Percentiles rank a stretch among this genome's conserved stretches.
These are phyloP conservation scores for Nematocida ausubeli DNA, from an alignment of 371 early-diverging fungal species.

Conservation along the genomic window DNA sequence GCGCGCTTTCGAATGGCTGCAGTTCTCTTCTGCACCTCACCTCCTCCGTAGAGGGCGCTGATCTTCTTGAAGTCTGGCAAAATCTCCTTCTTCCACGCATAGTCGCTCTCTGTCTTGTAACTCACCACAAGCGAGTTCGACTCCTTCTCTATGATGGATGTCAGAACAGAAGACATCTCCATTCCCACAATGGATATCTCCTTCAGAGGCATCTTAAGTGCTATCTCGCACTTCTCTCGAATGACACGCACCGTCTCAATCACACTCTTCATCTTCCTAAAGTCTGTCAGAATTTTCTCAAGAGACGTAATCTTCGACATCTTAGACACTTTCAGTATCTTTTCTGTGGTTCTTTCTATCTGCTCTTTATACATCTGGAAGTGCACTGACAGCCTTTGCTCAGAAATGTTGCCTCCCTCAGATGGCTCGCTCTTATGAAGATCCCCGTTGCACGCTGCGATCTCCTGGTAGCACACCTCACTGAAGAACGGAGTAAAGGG, in stretches of 20 bases:
- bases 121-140: slow-evolving; percentile 59
- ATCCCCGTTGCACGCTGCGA: slow-evolving; percentile 68
- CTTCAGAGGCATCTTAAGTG: slow-evolving; percentile 89
- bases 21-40: slow-evolving; percentile 57
- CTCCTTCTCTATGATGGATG: slow-evolving; percentile 50
- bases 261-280: slow-evolving; percentile 71
- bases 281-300: slow-evolving; percentile 42
- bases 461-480: slow-evolving; percentile 91
- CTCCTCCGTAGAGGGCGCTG: slow-evolving; percentile 46
- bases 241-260: slow-evolving; percentile 87
- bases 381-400: slow-evolving; percentile 73
- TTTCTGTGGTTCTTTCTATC: background rate
- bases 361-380: slow-evolving; percentile 57
- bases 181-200: slow-evolving; percentile 86
- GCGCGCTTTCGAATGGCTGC: slow-evolving; percentile 40
- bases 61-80: slow-evolving; percentile 63
- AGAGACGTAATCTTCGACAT: background rate
- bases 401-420: slow-evolving; percentile 84
- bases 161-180: slow-evolving; percentile 70
- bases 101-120: slow-evolving; percentile 30
- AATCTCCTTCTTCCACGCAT: slow-evolving; percentile 41
- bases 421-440: slow-evolving; percentile 80
- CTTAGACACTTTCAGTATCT: slow-evolving; percentile 6
- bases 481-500: slow-evolving; percentile 96
- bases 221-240: slow-evolving; percentile 84